Evolutionary conservation across 768 basidiomycete genomes (phyloP).

Genomic region (Mycena haematopus): DNA sequence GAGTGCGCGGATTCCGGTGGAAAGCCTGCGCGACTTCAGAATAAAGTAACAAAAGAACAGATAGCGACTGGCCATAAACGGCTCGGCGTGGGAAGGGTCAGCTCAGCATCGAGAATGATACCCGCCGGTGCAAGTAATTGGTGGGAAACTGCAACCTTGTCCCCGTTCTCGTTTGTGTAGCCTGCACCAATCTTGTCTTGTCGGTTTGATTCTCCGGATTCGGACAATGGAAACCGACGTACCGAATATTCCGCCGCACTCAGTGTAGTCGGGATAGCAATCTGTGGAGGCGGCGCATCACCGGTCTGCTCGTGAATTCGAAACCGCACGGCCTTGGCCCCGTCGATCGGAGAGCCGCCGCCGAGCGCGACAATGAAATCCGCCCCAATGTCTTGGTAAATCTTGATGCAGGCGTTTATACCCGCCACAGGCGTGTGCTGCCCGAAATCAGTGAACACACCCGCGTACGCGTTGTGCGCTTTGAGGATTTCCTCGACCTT

Average conservation of each 20-base stretch:
- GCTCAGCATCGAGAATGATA: conserved; percentile 78
- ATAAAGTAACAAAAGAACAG: conserved; percentile 14
- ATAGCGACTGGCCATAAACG: conserved; percentile 63
- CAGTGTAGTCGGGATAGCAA: conserved; percentile 83
- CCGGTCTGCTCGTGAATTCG: conserved; percentile 63
- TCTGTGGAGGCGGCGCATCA: conserved; percentile 58
- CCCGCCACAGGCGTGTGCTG: conserved; percentile 75
- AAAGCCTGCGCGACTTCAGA: conserved; percentile 56
- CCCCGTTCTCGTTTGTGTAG: conserved; percentile 71
- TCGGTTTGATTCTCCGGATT: neutral
- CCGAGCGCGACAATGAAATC: conserved; percentile 78
- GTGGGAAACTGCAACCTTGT: conserved; percentile 64
- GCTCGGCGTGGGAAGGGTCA: conserved; percentile 76
- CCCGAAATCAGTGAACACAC: conserved; percentile 76
- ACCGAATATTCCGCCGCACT: conserved; percentile 81
- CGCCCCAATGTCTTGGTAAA: conserved; percentile 61
- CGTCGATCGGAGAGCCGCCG: conserved; percentile 84
- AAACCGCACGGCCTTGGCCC: conserved; percentile 74
- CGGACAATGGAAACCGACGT: conserved; percentile 26
- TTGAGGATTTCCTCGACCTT: conserved; percentile 62
- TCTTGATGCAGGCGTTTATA: conserved; percentile 61
- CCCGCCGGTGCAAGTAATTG: conserved; percentile 70
- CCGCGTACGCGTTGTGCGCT: conserved; percentile 63
- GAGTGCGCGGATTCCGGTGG: conserved; percentile 78
- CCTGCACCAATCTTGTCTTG: conserved; percentile 65